Percentiles rank a stretch among this genome's conserved stretches.
Conservation (phyloP, 176 grass and related monocot species). For the Eragrostis nindensis region DNA sequence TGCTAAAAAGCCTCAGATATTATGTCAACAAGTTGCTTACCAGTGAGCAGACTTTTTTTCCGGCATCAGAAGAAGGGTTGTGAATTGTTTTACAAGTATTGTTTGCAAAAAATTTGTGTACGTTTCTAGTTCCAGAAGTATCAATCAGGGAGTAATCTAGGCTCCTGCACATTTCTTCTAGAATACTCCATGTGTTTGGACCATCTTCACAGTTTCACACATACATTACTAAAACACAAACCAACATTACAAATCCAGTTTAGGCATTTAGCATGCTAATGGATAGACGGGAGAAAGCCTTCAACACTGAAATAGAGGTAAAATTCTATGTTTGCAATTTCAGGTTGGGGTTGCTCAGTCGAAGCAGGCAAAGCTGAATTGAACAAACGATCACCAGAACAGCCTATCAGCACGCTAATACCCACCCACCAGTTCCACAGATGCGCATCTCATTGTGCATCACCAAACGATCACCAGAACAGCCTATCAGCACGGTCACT, state of each 20-base stretch:
- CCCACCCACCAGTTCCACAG: not conserved
- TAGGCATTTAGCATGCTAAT: not conserved
- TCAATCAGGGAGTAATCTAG: not conserved
- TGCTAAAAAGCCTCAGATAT: not conserved
- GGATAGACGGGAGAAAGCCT: not conserved
- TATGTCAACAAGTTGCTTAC: not conserved
- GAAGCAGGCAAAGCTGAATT: not conserved
- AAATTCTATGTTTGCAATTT: not conserved
- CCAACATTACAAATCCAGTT: not conserved
- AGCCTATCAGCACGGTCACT: not conserved
- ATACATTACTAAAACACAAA: not conserved
- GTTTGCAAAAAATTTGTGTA: not conserved
- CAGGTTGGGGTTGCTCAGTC: not conserved
- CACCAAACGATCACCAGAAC: not conserved
- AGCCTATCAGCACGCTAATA: not conserved
- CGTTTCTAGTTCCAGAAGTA: not conserved
- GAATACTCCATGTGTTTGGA: not conserved
- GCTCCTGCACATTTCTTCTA: not conserved
- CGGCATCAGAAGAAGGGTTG: not conserved
- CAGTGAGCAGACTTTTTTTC: not conserved
- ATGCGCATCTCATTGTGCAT: slow-evolving; percentile 13
- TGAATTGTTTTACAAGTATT: not conserved
- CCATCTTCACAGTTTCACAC: not conserved
- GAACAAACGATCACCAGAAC: not conserved
- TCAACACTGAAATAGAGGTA: not conserved